Percentiles rank a stretch among this genome's conserved stretches.
Evolutionary conservation across 1,284 basidiomycete species (phyloP).

Genomic region (Macrocystidia cucumis): DNA sequence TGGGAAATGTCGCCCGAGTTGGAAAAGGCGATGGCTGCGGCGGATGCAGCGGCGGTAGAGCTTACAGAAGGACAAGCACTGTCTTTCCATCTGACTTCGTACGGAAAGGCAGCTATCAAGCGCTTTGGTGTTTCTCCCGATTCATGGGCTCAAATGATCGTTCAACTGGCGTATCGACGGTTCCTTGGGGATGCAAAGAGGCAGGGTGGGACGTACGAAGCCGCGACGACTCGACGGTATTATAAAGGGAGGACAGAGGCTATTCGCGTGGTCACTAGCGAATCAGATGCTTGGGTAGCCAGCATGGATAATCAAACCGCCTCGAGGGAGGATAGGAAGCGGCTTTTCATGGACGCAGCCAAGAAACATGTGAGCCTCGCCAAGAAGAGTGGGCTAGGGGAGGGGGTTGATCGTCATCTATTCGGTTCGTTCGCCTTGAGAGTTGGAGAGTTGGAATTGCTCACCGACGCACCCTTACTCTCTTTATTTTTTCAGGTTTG

Average conservation of each 20-base stretch:
- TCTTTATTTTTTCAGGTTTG: too few species aligned
- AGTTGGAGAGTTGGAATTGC: too few species aligned
- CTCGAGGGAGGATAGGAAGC: slow-evolving; percentile 37
- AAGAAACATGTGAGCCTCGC: slow-evolving; percentile 69
- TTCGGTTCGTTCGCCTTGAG: slow-evolving; percentile 50
- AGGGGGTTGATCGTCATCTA: slow-evolving; percentile 81
- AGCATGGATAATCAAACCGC: slow-evolving; percentile 58
- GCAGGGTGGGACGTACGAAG: slow-evolving; percentile 76
- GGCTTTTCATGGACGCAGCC: slow-evolving; percentile 58
- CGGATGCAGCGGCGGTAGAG: slow-evolving; percentile 48
- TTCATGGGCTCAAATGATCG: slow-evolving; percentile 87
- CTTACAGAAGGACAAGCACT: slow-evolving; percentile 68
- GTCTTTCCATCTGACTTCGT: slow-evolving; percentile 59
- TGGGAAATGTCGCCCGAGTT: slow-evolving; percentile 54
- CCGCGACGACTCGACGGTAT: slow-evolving; percentile 80
- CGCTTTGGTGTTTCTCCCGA: slow-evolving; percentile 80
- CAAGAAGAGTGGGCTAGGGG: slow-evolving; percentile 60
- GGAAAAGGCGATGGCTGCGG: slow-evolving; percentile 42
- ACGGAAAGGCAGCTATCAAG: slow-evolving; percentile 89
- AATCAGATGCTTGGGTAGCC: slow-evolving; percentile 66
- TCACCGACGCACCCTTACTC: too few species aligned
- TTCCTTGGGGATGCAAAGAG: slow-evolving; percentile 40
- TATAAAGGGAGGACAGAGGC: slow-evolving; percentile 86
- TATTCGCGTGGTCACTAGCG: slow-evolving; percentile 70
- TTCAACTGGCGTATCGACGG: slow-evolving; percentile 81